Evolutionary conservation across 2,329 filamentous ascomycete genomes (phyloP).

Genomic region (Verticillium longisporum): DNA sequence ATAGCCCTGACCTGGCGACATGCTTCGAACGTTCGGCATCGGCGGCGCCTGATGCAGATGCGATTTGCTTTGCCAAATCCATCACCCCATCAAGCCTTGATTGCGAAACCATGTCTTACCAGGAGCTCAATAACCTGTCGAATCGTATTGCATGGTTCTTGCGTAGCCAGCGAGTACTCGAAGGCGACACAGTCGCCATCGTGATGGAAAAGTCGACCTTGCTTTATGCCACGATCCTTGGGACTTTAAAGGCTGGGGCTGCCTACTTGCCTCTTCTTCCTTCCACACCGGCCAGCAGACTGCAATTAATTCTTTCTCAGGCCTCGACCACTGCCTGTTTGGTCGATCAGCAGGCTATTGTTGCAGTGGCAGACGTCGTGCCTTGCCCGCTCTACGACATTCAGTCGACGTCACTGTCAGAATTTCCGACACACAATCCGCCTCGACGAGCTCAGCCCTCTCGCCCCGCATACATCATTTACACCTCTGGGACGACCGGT

Average conservation of each 20-base stretch:
- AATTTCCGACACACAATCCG: slow-evolving; percentile 25
- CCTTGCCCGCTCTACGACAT: slow-evolving; percentile 25
- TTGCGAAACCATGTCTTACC: slow-evolving; percentile 51
- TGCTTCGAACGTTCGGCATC: slow-evolving; percentile 48
- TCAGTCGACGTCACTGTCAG: slow-evolving; percentile 16
- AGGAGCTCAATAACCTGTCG: slow-evolving; percentile 48
- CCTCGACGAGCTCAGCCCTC: slow-evolving; percentile 27
- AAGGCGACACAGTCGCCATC: slow-evolving; percentile 60
- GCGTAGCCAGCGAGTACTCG: slow-evolving; percentile 31
- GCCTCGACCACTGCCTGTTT: slow-evolving; percentile 40
- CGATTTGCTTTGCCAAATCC: slow-evolving; percentile 56
- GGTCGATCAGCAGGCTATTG: neutral
- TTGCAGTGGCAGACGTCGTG: slow-evolving; percentile 28
- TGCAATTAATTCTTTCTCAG: slow-evolving; percentile 55
- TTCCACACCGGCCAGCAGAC: slow-evolving; percentile 56
- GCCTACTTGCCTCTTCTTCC: slow-evolving; percentile 77
- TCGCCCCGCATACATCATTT: slow-evolving; percentile 68
- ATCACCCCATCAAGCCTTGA: slow-evolving; percentile 28
- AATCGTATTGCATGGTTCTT: slow-evolving; percentile 55
- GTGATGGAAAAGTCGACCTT: slow-evolving; percentile 69
- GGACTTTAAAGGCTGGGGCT: slow-evolving; percentile 65
- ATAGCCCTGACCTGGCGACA: slow-evolving; percentile 36
- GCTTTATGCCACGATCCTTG: slow-evolving; percentile 70
- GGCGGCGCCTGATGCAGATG: slow-evolving; percentile 43
- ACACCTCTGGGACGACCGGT: slow-evolving; percentile 79